Evolutionary conservation across 192 early-diverging fungal species (phyloP), one percentile per base, ranked within the genome.

Genomic region (Spizellomyces sp.): DNA sequence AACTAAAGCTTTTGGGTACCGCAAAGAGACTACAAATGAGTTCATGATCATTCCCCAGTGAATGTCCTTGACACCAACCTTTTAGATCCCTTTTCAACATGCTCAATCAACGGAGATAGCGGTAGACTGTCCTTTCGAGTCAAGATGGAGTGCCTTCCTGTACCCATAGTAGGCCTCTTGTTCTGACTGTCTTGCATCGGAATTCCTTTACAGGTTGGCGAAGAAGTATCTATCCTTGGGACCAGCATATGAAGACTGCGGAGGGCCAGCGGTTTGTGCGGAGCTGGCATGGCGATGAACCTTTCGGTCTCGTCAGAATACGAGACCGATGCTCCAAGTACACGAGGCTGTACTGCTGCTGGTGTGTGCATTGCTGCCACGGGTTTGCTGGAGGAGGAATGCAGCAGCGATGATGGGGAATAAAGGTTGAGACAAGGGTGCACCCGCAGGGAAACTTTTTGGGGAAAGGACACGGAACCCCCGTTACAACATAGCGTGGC

Each of bases 181-280:
- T 36, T 36, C 27, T 36, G 27, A 3, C 1, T 3, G 27, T 36
- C 27, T 36, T 36, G 27, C 27, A 36, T 36, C 27, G 27, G 27
- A 36, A 36, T 36, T 36, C 27, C 27, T 36, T 36, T 36, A 36
- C 27, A 36, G 3, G 5, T 21, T 21, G 69, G 69, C 44, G 69
- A 70, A 46, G 41, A 62, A 2, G 69, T 60, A 55, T 70, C 69
- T 12, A 70, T 45, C 10, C 69, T 41, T 7, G 69, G 69, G 9
- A 70, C 45, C 46, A 70, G 57, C 69, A 70, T 70, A 50, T 70
- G 67, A 54, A n/a, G 64, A 17, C n/a, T 54, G 21, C 45, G 45
- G 4, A 66, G n/a, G 6, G 65, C 65, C 59, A 61, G 6, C 42
- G 59, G 59, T 42, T 61, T 61, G 22, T 61, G 59, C 14, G 59